Evolutionary conservation across 352 stramenopile genomes (phyloP).

Genomic region (Ochromonadaceae sp.): DNA sequence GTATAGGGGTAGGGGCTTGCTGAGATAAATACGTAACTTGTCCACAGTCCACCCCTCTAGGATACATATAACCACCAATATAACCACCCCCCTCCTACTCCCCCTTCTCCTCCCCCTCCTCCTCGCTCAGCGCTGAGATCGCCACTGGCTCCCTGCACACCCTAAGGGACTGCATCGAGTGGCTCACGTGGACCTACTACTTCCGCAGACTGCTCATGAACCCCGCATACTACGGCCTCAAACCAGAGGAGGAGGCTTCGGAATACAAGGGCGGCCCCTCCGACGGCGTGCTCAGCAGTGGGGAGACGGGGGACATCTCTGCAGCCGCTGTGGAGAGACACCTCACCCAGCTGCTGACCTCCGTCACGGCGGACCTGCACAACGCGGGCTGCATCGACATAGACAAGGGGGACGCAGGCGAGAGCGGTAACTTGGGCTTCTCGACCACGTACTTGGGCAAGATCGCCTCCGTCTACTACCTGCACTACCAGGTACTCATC

Average conservation of each 20-base stretch:
- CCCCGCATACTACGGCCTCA: conserved; percentile 80
- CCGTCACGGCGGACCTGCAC: conserved; percentile 57
- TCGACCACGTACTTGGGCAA: conserved; percentile 64
- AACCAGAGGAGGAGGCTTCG: conserved; percentile 41
- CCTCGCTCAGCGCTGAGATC: conserved; percentile 93
- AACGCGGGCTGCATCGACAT: conserved; percentile 61
- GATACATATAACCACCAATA: no score
- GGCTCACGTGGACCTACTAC: conserved; percentile 91
- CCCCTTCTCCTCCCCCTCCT: no score
- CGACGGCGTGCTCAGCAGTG: conserved; percentile 21
- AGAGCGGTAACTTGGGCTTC: conserved; percentile 35
- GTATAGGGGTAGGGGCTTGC: no score
- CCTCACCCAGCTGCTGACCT: conserved; percentile 57
- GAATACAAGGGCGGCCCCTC: conserved; percentile 46
- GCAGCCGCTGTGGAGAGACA: conserved; percentile 44
- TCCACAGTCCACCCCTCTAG: no score
- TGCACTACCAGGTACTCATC: conserved; percentile 66
- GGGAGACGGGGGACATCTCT: conserved; percentile 27
- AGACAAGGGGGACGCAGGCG: conserved; percentile 32
- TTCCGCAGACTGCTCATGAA: conserved; percentile 87
- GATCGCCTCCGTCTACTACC: conserved; percentile 86
- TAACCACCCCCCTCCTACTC: no score
- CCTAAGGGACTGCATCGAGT: conserved; percentile 74
- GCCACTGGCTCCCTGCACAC: conserved; percentile 60
- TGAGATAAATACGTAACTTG: no score